These are phyloP conservation scores for Porodaedalea pini DNA, from an alignment of 1,284 basidiomycete genomes.

Conservation along the genomic window DNA sequence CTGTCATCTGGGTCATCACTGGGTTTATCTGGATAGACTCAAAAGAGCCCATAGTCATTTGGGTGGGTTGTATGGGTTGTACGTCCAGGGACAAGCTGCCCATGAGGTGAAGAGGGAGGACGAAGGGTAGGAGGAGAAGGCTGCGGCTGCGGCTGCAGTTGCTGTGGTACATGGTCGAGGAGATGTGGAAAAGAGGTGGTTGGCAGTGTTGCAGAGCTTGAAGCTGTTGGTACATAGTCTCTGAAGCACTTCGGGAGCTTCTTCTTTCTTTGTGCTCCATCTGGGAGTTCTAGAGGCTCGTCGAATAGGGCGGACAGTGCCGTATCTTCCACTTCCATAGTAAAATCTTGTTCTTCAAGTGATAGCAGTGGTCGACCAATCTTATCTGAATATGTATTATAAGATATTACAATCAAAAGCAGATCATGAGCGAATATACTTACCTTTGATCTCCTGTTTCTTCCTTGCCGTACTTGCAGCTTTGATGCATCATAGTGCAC, in stretches of 20 bases:
- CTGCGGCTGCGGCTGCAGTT: neutral
- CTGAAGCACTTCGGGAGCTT: neutral
- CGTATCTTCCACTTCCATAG: too few relatives aligned
- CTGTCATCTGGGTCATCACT: neutral
- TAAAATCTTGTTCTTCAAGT: too few relatives aligned
- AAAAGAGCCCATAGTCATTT: neutral
- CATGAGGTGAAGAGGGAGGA: too few relatives aligned
- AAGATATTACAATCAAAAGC: too few relatives aligned
- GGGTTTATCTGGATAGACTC: neutral
- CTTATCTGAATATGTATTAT: too few relatives aligned
- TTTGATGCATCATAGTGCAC: too few relatives aligned
- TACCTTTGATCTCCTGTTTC: too few relatives aligned
- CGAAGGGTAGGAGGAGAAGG: neutral
- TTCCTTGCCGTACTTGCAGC: too few relatives aligned
- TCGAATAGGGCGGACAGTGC: neutral
- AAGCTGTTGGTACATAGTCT: neutral
- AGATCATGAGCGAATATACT: too few relatives aligned
- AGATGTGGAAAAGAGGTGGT: conserved; percentile 3
- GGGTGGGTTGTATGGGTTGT: neutral
- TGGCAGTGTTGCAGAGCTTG: neutral
- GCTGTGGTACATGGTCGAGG: neutral
- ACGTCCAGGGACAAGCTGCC: neutral
- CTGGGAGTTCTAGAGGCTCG: neutral
- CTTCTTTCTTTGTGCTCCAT: neutral
- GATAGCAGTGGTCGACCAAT: too few relatives aligned